Percentiles rank a stretch among this genome's conserved stretches.
Conservation (phyloP, 1,139 yeast species). For the Yamadazyma songkhlaensis region DNA sequence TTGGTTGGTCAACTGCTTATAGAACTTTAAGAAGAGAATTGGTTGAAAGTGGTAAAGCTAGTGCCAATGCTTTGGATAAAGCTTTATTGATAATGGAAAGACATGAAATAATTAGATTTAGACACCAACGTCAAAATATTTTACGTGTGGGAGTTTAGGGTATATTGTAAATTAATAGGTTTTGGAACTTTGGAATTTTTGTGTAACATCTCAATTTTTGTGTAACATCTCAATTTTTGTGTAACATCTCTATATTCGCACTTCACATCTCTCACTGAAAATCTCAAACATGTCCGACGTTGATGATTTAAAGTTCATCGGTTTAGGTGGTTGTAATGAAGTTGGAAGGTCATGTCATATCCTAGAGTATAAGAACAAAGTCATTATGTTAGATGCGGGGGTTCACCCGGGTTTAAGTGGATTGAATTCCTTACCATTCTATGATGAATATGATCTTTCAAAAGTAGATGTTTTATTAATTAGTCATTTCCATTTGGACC, state of each 20-base stretch:
- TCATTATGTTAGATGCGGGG: conserved; percentile 98
- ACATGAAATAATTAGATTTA: conserved; percentile 79
- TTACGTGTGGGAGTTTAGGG: conserved; percentile 73
- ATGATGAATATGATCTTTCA: conserved; percentile 89
- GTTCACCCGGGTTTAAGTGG: conserved; percentile 96
- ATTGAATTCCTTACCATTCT: conserved; percentile 86
- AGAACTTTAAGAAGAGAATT: conserved; percentile 81
- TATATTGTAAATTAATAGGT: not conserved
- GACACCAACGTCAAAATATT: conserved; percentile 86
- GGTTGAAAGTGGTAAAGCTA: conserved; percentile 66
- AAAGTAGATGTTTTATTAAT: conserved; percentile 83
- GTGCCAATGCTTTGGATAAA: conserved; percentile 75
- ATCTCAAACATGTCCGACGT: conserved; percentile 9
- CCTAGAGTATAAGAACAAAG: conserved; percentile 87
- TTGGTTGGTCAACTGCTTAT: conserved; percentile 95
- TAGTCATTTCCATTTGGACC: conserved; percentile 95
- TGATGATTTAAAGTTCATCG: conserved; percentile 69
- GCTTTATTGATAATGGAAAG: conserved; percentile 82
- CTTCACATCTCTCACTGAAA: not conserved
- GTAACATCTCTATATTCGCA: not conserved
- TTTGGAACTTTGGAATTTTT: not conserved
- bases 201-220: not conserved
- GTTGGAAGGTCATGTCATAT: conserved; percentile 97
- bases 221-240: too few species aligned
- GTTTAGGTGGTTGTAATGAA: conserved; percentile 99